Base-by-base conservation (phyloP, 2,329 filamentous ascomycete species). In the Diaporthe humulicola region DNA sequence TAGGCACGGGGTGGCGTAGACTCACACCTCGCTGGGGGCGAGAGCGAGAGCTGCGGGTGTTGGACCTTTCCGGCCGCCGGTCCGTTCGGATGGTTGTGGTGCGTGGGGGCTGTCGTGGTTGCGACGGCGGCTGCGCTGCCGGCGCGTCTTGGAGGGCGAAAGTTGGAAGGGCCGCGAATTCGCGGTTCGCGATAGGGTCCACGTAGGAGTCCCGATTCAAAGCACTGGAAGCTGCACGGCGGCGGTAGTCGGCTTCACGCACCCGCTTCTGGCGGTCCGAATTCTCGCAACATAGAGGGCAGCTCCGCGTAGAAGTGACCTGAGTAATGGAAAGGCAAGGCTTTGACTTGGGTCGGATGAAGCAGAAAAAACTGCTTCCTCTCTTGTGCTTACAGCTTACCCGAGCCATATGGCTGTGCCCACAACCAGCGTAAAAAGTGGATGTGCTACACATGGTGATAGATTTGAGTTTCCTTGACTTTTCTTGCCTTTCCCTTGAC, bases 291-390 rank as follows among this genome's bases (percentile, higher is more conserved):
- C 38, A 45, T 3, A 12, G 15, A 1, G 9, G 7, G 12, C 38
- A 64, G 3, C 5, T n/a, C 6, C 19, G 30, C 1, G 22, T 5
- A 10, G 36, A 28, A 1, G 7, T 3, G 3, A 14, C 7, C 0
- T n/a, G 57, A 17, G 12, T 38, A 2, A 45, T n/a, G 0, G n/a
- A 33, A 38, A 38, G 9, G n/a, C 64, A 67, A 25, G 25, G 22
- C 45, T 52, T 67, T 4, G 64, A 25, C n/a, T 52, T 52, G 12
- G 28, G 28, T 4, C 25, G 19, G 52, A 17, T 33, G 14, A 38
- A 67, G 33, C 45, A 17, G n/a, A 67, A 38, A 8, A 50, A 28
- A 14, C 30, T 19, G 14, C 2, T 17, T 4, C 10, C 9, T 17
- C 30, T 67, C 42, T 36, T 50, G 22, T 67, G 17, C 30, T 52